Evolutionary conservation across 495 filamentous ascomycete genomes (phyloP).

Genomic region (Penicillium coprophilum): DNA sequence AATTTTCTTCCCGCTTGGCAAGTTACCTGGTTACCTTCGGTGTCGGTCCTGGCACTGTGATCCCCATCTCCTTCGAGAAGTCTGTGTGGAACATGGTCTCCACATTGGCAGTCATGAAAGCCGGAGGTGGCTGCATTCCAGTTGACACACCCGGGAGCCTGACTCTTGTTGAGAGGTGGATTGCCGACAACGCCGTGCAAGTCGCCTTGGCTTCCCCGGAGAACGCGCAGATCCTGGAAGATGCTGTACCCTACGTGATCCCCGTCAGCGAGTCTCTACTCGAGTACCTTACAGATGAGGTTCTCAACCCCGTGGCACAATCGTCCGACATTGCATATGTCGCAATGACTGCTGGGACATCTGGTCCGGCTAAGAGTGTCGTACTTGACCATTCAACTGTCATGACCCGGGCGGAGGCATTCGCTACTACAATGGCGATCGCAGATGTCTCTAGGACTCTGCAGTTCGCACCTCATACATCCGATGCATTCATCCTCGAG

Average conservation of each 20-base stretch:
- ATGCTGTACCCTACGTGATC: slow-evolving; percentile 42
- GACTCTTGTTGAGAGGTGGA: slow-evolving; percentile 35
- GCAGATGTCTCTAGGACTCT: slow-evolving; percentile 54
- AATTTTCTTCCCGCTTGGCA: slow-evolving; percentile 47
- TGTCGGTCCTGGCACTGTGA: slow-evolving; percentile 36
- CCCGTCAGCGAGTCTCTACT: slow-evolving; percentile 40
- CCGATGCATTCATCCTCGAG: slow-evolving; percentile 44
- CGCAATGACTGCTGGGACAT: slow-evolving; percentile 54
- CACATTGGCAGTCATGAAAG: slow-evolving; percentile 44
- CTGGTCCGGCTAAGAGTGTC: slow-evolving; percentile 40
- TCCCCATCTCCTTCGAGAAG: slow-evolving; percentile 42
- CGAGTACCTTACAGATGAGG: slow-evolving; percentile 32
- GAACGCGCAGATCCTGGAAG: slow-evolving; percentile 38
- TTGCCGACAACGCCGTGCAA: slow-evolving; percentile 41
- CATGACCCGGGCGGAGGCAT: slow-evolving; percentile 47
- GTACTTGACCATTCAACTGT: slow-evolving; percentile 42
- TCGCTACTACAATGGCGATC: slow-evolving; percentile 47
- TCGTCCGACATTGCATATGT: slow-evolving; percentile 45
- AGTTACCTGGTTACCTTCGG: slow-evolving; percentile 41
- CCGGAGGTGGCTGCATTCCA: slow-evolving; percentile 47
- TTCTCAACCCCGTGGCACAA: slow-evolving; percentile 15
- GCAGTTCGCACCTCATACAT: slow-evolving; percentile 54
- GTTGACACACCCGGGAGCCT: slow-evolving; percentile 27
- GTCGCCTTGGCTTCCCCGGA: slow-evolving; percentile 45
- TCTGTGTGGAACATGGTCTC: slow-evolving; percentile 43